A percentile compares a stretch with the other conserved stretches of the same genome.
Evolutionary conservation across 805 yeast species (phyloP).

Genomic region (Kregervanrija pseudodelftensis): DNA sequence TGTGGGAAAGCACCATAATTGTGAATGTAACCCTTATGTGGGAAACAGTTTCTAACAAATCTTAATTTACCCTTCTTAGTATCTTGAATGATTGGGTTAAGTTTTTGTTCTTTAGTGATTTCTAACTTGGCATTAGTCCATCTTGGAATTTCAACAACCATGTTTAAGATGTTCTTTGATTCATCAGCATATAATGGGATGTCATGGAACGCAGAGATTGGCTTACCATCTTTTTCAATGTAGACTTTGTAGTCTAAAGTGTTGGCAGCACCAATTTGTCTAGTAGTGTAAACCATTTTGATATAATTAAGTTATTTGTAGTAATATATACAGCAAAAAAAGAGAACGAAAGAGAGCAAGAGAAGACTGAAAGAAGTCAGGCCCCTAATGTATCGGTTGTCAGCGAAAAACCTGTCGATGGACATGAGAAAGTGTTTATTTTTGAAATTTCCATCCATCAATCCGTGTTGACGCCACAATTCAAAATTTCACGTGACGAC

Average conservation of each 20-base stretch:
- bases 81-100: conserved; percentile 96
- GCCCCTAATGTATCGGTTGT: too few relatives aligned
- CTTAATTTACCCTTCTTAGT: conserved; percentile 95
- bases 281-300: conserved; percentile 71
- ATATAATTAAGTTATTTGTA: background rate
- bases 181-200: conserved; percentile 90
- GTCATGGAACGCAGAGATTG: conserved; percentile 93
- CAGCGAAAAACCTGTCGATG: too few relatives aligned
- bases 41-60: conserved; percentile 96
- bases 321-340: background rate
- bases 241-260: conserved; percentile 88
- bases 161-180: conserved; percentile 75
- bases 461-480: too few relatives aligned
- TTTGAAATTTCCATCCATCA: too few relatives aligned
- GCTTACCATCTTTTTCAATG: conserved; percentile 90
- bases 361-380: background rate
- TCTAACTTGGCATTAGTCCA: conserved; percentile 98
- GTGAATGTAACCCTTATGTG: conserved; percentile 97
- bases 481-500: too few relatives aligned
- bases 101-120: conserved; percentile 72
- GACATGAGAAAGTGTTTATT: too few relatives aligned
- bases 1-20: conserved; percentile 99
- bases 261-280: conserved; percentile 94
- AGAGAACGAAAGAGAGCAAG: conserved; percentile 2
- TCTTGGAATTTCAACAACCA: conserved; percentile 92